Evolutionary conservation across 495 filamentous ascomycete species (phyloP).

Genomic region (Xylaria flabelliformis): DNA sequence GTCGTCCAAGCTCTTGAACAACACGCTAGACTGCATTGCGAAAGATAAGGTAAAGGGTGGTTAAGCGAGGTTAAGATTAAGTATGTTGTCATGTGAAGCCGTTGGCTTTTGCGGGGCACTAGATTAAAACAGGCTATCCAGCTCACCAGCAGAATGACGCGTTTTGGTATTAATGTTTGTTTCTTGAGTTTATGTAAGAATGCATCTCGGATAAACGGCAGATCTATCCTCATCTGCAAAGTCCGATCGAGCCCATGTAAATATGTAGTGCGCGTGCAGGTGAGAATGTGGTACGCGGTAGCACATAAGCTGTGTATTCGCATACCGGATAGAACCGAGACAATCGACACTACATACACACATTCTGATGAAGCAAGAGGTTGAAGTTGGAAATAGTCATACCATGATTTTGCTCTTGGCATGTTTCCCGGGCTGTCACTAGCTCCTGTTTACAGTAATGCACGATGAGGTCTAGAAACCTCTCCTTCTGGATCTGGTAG

Average conservation of each 20-base stretch:
- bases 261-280: neutral
- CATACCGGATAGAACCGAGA: neutral
- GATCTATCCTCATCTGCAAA: too few species aligned
- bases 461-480: neutral
- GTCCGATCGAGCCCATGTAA: too few species aligned
- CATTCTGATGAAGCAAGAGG: neutral
- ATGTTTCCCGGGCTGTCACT: neutral
- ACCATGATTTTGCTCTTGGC: too few species aligned
- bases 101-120: conserved; percentile 16
- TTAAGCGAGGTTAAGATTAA: neutral
- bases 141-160: neutral
- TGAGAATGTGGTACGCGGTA: neutral
- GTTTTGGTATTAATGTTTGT: neutral
- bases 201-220: too few species aligned
- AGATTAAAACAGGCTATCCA: neutral
- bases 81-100: conserved; percentile 8
- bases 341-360: neutral
- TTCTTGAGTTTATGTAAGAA: neutral
- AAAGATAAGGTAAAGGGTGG: neutral
- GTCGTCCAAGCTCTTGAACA: conserved; percentile 48
- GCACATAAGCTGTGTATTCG: neutral
- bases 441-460: neutral
- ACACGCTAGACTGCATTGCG: conserved; percentile 41
- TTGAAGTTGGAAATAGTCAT: too few species aligned
- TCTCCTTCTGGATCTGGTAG: neutral